Evolutionary conservation across 2,329 filamentous ascomycete species (phyloP).

Genomic region (Pseudogymnoascus sp.): DNA sequence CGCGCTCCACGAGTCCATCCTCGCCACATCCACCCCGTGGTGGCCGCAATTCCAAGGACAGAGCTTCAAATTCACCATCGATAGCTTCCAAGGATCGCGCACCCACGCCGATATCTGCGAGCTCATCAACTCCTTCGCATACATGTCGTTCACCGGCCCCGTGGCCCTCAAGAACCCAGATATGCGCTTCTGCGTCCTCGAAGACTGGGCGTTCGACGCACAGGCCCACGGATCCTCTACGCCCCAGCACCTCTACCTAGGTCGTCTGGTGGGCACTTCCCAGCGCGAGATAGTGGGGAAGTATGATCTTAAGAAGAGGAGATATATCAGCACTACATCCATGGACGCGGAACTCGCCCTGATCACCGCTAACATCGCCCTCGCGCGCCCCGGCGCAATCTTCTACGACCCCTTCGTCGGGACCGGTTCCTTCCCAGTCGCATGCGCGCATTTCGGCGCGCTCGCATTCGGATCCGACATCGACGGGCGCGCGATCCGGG

Average conservation of each 20-base stretch:
- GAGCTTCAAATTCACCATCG: conserved; percentile 78
- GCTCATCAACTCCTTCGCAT: conserved; percentile 75
- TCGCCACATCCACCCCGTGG: conserved; percentile 45
- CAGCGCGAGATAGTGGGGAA: conserved; percentile 58
- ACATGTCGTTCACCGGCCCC: conserved; percentile 66
- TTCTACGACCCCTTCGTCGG: conserved; percentile 96
- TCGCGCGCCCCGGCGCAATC: conserved; percentile 71
- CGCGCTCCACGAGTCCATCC: conserved; percentile 59
- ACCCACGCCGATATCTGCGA: conserved; percentile 52
- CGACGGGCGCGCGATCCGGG: conserved; percentile 79
- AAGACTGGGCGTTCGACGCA: conserved; percentile 60
- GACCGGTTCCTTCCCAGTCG: conserved; percentile 85
- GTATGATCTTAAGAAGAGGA: conserved; percentile 86
- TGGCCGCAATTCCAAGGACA: conserved; percentile 57
- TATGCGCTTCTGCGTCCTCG: conserved; percentile 69
- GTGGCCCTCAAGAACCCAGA: conserved; percentile 70
- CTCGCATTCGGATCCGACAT: conserved; percentile 82
- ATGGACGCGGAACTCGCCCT: conserved; percentile 95
- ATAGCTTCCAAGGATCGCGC: conserved; percentile 71
- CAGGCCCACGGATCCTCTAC: conserved; percentile 39
- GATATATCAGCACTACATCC: conserved; percentile 90
- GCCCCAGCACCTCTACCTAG: conserved; percentile 59
- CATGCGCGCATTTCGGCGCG: conserved; percentile 84
- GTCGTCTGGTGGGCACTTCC: conserved; percentile 59
- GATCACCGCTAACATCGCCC: conserved; percentile 82